Evolutionary conservation across 2,329 filamentous ascomycete species (phyloP), one percentile per base, ranked within the genome.

Genomic region (Graphilbum sp.): DNA sequence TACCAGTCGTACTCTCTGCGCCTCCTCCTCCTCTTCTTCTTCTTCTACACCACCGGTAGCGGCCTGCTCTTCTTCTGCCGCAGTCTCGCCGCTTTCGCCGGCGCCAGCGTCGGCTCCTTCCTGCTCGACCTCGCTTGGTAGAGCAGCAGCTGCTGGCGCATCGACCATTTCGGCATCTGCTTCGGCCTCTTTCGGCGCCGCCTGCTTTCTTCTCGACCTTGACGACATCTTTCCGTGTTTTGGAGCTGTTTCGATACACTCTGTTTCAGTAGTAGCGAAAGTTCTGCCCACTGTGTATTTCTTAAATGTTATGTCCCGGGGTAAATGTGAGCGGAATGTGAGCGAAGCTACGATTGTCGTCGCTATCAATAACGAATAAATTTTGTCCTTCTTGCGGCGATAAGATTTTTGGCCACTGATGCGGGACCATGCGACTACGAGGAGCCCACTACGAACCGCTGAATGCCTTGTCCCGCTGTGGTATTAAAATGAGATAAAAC

Each of bases 1-100:
- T 55, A 81, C 76, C 53, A 81, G 71, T 46, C 67, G 64, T 34
- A 81, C 73, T 47, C 73, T 62, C 56, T 75, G 72, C 3, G 55
- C 45, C 43, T 67, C 63, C 36, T 67, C 64, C 19, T 60, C 55
- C 20, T 63, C 56, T 10, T 62, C 58, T 5, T 58, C 58, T n/a
- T 55, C 57, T 9, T 57, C 52, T 29, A 50, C 52, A 19, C 45
- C 49, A n/a, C 52, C 46, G 4, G 13, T 25, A 3, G 18, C 24
- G 13, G 47, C 50, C 16, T 47, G 49, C 15, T 50, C 51, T 11
- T 48, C 49, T 15, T 3, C 24, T 20, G 23, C 19, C 15, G 30
- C 34, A 17, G 29, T 35, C 11, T 35, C 33, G 2, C 16, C 34
- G 9, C 5, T 30, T n/a, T 16, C 29, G 24, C 29, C 32, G 8